Percentiles rank a stretch among this genome's conserved stretches.
Conservation (phyloP, 2,329 filamentous ascomycete genomes). For the Plectosphaerella cucumerina region DNA sequence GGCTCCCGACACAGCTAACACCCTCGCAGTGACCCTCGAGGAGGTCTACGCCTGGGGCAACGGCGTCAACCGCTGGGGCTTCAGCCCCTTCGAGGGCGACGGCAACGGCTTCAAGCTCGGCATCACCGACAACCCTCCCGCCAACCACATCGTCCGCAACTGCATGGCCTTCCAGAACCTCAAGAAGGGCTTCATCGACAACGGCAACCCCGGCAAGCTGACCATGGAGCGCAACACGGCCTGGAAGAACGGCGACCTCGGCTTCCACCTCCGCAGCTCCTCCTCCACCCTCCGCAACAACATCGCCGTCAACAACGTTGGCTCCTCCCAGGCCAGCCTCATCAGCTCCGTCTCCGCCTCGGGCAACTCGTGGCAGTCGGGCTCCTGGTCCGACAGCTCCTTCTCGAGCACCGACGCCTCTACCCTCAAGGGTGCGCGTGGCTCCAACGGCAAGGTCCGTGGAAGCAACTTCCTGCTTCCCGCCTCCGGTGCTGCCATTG, state of each 20-base stretch:
- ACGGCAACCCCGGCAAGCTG: conserved; percentile 35
- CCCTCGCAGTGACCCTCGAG: conserved; percentile 35
- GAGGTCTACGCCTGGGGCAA: conserved; percentile 42
- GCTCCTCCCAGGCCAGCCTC: conserved; percentile 17
- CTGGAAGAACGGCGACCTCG: conserved; percentile 38
- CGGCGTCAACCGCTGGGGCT: conserved; percentile 39
- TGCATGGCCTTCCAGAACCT: conserved; percentile 37
- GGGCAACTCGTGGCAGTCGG: conserved; percentile 36
- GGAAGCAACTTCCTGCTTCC: conserved; percentile 36
- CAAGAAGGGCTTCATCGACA: conserved; percentile 41
- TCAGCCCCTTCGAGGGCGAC: conserved; percentile 36
- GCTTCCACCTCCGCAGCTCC: conserved; percentile 32
- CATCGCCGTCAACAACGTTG: conserved; percentile 31
- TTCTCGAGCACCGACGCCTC: conserved; percentile 31
- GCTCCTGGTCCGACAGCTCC: conserved; percentile 31
- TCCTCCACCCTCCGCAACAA: conserved; percentile 30
- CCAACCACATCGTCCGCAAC: conserved; percentile 37
- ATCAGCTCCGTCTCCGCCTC: conserved; percentile 18
- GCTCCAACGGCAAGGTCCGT: conserved; percentile 28
- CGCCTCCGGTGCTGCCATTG: conserved; percentile 28
- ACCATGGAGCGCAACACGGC: conserved; percentile 37
- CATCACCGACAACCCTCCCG: conserved; percentile 30
- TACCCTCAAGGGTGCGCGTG: conserved; percentile 29
- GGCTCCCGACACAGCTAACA: no score
- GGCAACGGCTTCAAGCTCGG: conserved; percentile 46